These are phyloP conservation scores for Microdochium nivale DNA, from an alignment of 2,329 filamentous ascomycete genomes.

Conservation along the genomic window DNA sequence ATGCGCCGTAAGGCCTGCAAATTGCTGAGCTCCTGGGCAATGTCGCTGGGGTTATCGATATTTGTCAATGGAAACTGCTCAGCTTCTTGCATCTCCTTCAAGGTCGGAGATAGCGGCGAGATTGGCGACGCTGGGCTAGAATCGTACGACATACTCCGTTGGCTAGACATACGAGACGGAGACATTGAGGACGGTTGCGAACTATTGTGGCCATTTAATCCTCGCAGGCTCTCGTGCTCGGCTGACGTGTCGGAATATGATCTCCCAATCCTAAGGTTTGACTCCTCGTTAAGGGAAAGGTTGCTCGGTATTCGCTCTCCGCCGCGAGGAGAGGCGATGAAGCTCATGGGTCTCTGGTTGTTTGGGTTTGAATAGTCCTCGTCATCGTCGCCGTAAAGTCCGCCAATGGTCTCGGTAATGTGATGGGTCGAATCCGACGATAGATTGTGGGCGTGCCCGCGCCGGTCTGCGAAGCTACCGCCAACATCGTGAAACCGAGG, in stretches of 20 bases:
- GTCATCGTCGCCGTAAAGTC: slow-evolving; percentile 74
- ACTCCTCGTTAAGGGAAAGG: slow-evolving; percentile 22
- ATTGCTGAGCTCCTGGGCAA: slow-evolving; percentile 88
- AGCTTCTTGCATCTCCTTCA: slow-evolving; percentile 49
- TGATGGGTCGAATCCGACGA: slow-evolving; percentile 84
- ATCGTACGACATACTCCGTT: slow-evolving; percentile 32
- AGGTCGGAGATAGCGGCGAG: slow-evolving; percentile 40
- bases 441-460: slow-evolving; percentile 48
- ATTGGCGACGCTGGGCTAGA: slow-evolving; percentile 18
- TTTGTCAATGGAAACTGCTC: slow-evolving; percentile 80
- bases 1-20: slow-evolving; percentile 82
- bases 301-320: slow-evolving; percentile 36
- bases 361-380: slow-evolving; percentile 42
- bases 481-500: slow-evolving; percentile 48
- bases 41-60: slow-evolving; percentile 80
- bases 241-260: slow-evolving; percentile 36
- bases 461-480: slow-evolving; percentile 48
- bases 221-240: slow-evolving; percentile 1
- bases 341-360: slow-evolving; percentile 61
- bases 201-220: slow-evolving; percentile 3
- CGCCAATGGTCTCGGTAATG: slow-evolving; percentile 88
- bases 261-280: slow-evolving; percentile 31
- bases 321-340: slow-evolving; percentile 51
- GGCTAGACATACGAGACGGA: slow-evolving; percentile 23
- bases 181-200: slow-evolving; percentile 4